These are phyloP conservation scores for Casuarina glauca DNA, from an alignment of 306 rosid genomes.

Conservation along the genomic window DNA sequence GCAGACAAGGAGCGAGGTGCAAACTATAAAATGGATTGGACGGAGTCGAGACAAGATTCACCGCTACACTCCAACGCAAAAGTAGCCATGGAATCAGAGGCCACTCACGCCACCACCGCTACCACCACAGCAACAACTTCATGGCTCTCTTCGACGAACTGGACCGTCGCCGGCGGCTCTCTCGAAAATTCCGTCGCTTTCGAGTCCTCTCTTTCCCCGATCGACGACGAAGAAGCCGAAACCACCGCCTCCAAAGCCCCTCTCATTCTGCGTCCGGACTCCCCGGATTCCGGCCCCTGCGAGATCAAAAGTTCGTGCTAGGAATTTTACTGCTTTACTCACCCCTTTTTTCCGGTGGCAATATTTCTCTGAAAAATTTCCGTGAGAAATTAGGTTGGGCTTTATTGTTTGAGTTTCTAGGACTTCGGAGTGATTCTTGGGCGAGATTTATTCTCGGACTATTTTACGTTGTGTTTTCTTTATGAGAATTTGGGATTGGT, in stretches of 20 bases:
- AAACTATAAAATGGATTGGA: too few relatives aligned
- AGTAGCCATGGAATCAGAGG: constrained; percentile 33
- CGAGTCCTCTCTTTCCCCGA: constrained; percentile 52
- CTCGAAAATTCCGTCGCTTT: constrained; percentile 44
- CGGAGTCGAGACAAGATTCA: neutral
- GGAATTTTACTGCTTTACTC: neutral
- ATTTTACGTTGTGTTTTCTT: neutral
- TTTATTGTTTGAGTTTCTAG: neutral
- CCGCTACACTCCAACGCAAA: neutral
- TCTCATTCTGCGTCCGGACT: constrained; percentile 54
- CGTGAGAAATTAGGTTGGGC: neutral
- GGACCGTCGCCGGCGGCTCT: constrained; percentile 55
- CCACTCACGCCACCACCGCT: neutral
- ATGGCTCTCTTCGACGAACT: constrained; percentile 48
- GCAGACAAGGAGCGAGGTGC: neutral
- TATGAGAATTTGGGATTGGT: neutral
- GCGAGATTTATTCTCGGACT: neutral
- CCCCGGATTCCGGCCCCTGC: constrained; percentile 70
- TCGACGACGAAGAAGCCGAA: constrained; percentile 26
- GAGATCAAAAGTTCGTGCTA: constrained; percentile 64
- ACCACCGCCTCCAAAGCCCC: constrained; percentile 31
- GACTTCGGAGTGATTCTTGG: neutral
- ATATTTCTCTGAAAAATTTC: neutral
- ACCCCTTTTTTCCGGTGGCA: neutral
- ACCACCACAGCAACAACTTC: neutral